phyloP scores from a whole-genome alignment of 2,329 filamentous ascomycete species.

The Hymenoscyphus albidus region DNA sequence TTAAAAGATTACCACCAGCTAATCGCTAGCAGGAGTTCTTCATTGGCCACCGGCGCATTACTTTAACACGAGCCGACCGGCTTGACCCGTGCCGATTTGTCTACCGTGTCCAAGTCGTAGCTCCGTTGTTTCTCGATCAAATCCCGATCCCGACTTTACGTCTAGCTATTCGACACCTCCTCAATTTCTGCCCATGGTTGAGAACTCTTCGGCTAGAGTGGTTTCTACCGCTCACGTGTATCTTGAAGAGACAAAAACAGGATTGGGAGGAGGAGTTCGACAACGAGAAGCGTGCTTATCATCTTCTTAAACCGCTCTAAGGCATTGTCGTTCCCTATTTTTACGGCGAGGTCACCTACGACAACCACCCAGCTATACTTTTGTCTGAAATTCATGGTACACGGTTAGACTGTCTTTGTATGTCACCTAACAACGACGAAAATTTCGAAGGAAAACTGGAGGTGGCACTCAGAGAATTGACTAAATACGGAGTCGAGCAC shows the following conservation, averaged over 20 bases:
- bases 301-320: not conserved
- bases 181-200: not conserved
- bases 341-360: too few species aligned
- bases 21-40: not conserved
- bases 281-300: not conserved
- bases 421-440: too few species aligned
- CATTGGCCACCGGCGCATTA: not conserved
- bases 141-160: not conserved
- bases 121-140: not conserved
- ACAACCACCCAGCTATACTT: too few species aligned
- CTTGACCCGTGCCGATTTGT: not conserved
- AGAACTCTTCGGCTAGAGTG: not conserved
- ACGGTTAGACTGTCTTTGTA: too few species aligned
- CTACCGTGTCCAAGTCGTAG: not conserved
- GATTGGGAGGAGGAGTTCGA: not conserved
- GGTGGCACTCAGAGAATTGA: too few species aligned
- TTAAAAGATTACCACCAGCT: not conserved
- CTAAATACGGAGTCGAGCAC: too few species aligned
- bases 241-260: not conserved
- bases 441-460: too few species aligned
- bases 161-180: not conserved
- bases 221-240: not conserved
- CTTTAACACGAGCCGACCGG: not conserved
- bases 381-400: too few species aligned
- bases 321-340: too few species aligned